Percentiles rank a stretch among this genome's conserved stretches.
Evolutionary conservation across 2,329 filamentous ascomycete species (phyloP).

Genomic region (Aspergillus terreus): DNA sequence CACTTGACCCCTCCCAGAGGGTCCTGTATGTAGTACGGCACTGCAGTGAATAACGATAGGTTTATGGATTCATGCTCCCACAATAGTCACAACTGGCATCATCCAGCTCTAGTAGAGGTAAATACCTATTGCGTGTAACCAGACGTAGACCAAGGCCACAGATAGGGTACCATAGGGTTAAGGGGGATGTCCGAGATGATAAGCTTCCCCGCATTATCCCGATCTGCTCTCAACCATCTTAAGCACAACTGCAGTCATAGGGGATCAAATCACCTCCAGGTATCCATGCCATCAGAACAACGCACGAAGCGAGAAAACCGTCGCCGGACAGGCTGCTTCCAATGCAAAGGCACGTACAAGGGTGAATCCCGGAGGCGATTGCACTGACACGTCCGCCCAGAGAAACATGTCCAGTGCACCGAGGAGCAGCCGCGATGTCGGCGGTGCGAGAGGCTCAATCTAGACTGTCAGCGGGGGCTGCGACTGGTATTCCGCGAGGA

Average conservation of each 20-base stretch:
- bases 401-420: slow-evolving; percentile 29
- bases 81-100: too few relatives aligned
- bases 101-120: too few relatives aligned
- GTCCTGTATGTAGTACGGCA: neutral
- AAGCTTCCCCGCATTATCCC: too few relatives aligned
- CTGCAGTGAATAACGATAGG: too few relatives aligned
- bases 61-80: too few relatives aligned
- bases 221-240: too few relatives aligned
- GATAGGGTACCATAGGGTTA: too few relatives aligned
- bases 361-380: neutral
- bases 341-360: slow-evolving; percentile 21
- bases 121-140: too few relatives aligned
- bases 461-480: slow-evolving; percentile 22
- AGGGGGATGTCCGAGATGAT: too few relatives aligned
- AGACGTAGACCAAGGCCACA: too few relatives aligned
- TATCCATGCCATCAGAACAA: neutral
- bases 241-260: too few relatives aligned
- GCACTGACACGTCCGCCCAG: slow-evolving; percentile 1
- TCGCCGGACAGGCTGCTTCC: slow-evolving; percentile 23
- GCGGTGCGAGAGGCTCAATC: slow-evolving; percentile 23
- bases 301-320: slow-evolving; percentile 14
- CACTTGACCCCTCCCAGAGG: slow-evolving; percentile 11
- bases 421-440: slow-evolving; percentile 26
- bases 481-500: slow-evolving; percentile 28
- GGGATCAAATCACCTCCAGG: too few relatives aligned